These are phyloP conservation scores for Fusarium sp. DNA, from an alignment of 2,329 filamentous ascomycete species.

Conservation along the genomic window DNA sequence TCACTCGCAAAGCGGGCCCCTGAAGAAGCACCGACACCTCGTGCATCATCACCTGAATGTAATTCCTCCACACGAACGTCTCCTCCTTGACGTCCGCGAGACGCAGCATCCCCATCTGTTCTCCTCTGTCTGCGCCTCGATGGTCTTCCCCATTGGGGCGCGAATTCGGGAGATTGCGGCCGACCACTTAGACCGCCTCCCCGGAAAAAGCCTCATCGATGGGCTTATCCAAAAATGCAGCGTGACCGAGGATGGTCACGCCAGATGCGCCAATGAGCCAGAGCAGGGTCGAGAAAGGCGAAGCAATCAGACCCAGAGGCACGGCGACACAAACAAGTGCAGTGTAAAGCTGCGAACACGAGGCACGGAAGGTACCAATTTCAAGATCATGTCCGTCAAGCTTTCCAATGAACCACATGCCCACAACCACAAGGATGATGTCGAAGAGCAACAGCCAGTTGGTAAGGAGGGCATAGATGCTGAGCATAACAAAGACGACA, in stretches of 20 bases:
- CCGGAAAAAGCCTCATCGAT: slow-evolving; percentile 99
- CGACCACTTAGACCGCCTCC: slow-evolving; percentile 99
- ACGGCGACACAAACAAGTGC: slow-evolving; percentile 84
- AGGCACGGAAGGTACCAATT: slow-evolving; percentile 83
- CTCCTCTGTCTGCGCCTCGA: slow-evolving; percentile 83
- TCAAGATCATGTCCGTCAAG: slow-evolving; percentile 90
- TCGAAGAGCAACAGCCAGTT: slow-evolving; percentile 90
- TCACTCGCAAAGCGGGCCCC: slow-evolving; percentile 66
- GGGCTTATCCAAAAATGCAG: slow-evolving; percentile 95
- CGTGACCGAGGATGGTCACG: slow-evolving; percentile 94
- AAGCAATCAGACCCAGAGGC: slow-evolving; percentile 85
- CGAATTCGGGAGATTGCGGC: slow-evolving; percentile 96
- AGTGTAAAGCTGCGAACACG: slow-evolving; percentile 94
- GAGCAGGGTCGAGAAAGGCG: slow-evolving; percentile 84
- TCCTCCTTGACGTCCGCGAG: slow-evolving; percentile 51
- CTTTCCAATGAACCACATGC: slow-evolving; percentile 92
- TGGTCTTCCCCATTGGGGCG: slow-evolving; percentile 99
- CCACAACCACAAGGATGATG: slow-evolving; percentile 85
- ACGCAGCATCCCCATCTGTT: slow-evolving; percentile 60
- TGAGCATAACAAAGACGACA: slow-evolving; percentile 91
- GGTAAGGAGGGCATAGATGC: slow-evolving; percentile 92
- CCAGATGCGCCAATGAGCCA: slow-evolving; percentile 97
- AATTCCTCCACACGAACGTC: slow-evolving; percentile 72
- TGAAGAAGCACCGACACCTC: slow-evolving; percentile 63
- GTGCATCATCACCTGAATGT: slow-evolving; percentile 69